Evolutionary conservation across 1,284 basidiomycete species (phyloP).

Genomic region (Termitomyces sp.): DNA sequence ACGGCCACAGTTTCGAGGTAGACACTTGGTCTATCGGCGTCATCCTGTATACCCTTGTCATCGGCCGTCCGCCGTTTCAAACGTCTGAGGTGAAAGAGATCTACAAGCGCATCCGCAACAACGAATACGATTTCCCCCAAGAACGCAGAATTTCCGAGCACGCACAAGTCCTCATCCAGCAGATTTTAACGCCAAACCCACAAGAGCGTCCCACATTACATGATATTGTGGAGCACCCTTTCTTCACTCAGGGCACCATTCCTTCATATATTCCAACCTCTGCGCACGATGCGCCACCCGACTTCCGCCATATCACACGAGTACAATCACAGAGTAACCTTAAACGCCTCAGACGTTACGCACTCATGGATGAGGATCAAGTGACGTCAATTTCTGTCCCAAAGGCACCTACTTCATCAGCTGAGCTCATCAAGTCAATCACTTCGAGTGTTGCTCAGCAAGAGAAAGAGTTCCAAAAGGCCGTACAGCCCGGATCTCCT

Average conservation of each 20-base stretch:
- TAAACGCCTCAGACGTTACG: conserved; percentile 52
- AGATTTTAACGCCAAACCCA: conserved; percentile 84
- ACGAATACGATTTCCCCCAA: conserved; percentile 89
- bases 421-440: conserved; percentile 32
- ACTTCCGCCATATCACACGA: conserved; percentile 66
- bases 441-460: conserved; percentile 74
- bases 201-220: conserved; percentile 78
- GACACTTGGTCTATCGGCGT: conserved; percentile 98
- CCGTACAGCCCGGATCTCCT: conserved; percentile 91
- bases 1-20: conserved; percentile 97
- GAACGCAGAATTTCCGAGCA: conserved; percentile 71
- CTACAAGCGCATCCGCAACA: conserved; percentile 91
- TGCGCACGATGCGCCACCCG: conserved; percentile 71
- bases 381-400: conserved; percentile 33
- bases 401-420: conserved; percentile 17
- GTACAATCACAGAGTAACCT: conserved; percentile 69
- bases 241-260: conserved; percentile 81
- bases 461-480: conserved; percentile 94
- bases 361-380: conserved; percentile 60
- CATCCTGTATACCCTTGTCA: conserved; percentile 91
- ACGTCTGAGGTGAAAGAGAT: conserved; percentile 96
- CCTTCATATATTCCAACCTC: conserved; percentile 77
- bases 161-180: conserved; percentile 75
- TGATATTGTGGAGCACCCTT: conserved; percentile 82
- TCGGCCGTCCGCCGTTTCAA: conserved; percentile 96